Base-by-base conservation (phyloP, 2,329 filamentous ascomycete species). In the Fusarium subglutinans region DNA sequence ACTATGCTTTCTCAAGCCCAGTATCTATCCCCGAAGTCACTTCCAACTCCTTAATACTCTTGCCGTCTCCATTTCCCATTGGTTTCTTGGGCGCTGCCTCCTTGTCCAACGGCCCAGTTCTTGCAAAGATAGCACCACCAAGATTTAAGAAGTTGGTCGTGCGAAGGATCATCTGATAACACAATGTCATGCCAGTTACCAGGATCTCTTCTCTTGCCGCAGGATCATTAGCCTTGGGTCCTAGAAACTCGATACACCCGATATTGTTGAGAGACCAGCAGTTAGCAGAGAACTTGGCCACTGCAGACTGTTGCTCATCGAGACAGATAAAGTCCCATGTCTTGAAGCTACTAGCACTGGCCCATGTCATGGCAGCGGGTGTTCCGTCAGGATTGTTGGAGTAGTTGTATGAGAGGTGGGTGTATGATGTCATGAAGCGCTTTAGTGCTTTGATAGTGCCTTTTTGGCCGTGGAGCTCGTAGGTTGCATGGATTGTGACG, bases 261-360 rank as follows among this genome's bases (percentile, higher is more conserved):
- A 75, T 30, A 8, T 76, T 75, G 28, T 60, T 68, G 5, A 69
- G 26, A 13, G 66, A 61, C 59, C 69, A 77, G 4, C 33, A 24
- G 30, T 70, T 69, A 8, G 75, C 66, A 0, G 71, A 66, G 54
- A 77, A 77, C n/a, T 53, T 74, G 22, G 76, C 76, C 3, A 77
- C 76, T 5, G 76, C 71, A 43, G 63, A 45, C 22, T 63, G 47
- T 28, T 77, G 59, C 45, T 74, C 73, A 13, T 76, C 73, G 8
- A 74, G 56, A 12, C 76, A 77, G 43, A 69, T 70, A 40, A 77
- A 77, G 37, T 76, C 66, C 76, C 76, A 77, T 11, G 57, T 73
- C 66, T 73, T 77, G 56, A 77, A 74, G 48, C 55, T 58, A 17
- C 58, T 57, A 0, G 26, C 38, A 41, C 71, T 76, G 2, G 68